Evolutionary conservation across 129 eudicot genomes (phyloP).

Genomic region (Lonicera japonica): DNA sequence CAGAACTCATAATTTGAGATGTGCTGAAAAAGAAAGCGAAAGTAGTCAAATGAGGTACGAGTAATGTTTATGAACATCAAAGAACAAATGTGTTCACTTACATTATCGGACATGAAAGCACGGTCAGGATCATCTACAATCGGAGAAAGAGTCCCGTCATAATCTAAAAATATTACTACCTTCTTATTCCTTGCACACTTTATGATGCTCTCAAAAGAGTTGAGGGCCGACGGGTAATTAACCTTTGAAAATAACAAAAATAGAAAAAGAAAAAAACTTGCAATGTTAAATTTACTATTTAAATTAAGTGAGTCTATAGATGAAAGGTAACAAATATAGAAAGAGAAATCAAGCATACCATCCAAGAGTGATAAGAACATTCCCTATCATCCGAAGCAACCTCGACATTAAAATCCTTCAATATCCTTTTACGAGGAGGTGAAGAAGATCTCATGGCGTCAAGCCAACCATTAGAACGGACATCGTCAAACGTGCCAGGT

Average conservation of each 20-base stretch:
- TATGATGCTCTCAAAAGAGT: constrained; percentile 46
- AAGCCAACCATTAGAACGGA: constrained; percentile 76
- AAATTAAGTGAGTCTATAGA: neutral
- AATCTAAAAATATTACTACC: constrained; percentile 76
- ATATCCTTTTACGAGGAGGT: constrained; percentile 69
- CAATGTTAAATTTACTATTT: constrained; percentile 1
- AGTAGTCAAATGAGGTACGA: too few relatives aligned
- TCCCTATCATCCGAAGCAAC: constrained; percentile 61
- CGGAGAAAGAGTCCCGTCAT: constrained; percentile 96
- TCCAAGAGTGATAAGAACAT: constrained; percentile 56
- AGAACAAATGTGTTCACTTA: too few relatives aligned
- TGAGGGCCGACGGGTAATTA: constrained; percentile 77
- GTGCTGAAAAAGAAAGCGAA: neutral
- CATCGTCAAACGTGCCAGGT: constrained; percentile 70
- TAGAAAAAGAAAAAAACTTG: neutral
- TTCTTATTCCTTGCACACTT: constrained; percentile 49
- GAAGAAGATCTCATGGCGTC: constrained; percentile 93
- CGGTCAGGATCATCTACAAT: constrained; percentile 97
- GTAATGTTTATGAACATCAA: too few relatives aligned
- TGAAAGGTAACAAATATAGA: neutral
- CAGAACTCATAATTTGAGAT: too few relatives aligned
- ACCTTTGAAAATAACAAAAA: constrained; percentile 29
- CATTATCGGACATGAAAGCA: constrained; percentile 86
- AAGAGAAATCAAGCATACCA: constrained; percentile 34
- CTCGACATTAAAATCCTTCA: constrained; percentile 47